Base-by-base conservation (phyloP, 129 eudicot species). In the Cynara cardunculus region DNA sequence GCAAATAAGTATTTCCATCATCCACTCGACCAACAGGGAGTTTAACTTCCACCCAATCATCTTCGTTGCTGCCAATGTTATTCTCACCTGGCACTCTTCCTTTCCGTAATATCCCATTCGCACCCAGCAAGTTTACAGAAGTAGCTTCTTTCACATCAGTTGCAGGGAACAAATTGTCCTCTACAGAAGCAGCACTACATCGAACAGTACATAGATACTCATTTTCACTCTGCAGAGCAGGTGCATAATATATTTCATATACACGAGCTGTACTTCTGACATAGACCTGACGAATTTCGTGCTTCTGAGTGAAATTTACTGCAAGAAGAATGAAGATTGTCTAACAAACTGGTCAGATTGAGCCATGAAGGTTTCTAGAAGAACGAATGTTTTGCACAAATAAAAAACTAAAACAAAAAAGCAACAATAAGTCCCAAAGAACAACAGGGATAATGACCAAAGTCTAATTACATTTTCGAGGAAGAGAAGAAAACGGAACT, bases 121-220 rank as follows among this genome's bases (percentile, higher is more conserved):
- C 73, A 41, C 27, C 77, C 28, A 70, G 85, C 2, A 44, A 61
- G 69, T 72, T 56, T 56, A 77, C 75, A 75, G 71, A 26, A 25
- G n/a, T 28, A 77, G 74, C 76, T 79, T 80, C 90, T 66, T 79
- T 89, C 77, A 69, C 37, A 65, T 78, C 86, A 78, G 68, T 66
- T 25, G 72, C 84, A 64, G 78, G 88, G 53, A 80, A 83, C 24
- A 80, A 22, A 78, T 81, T 86, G 37, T 84, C 94, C 69, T 80
- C 90, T 83, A 79, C 73, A 75, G 85, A 89, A 77, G 90, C 92
- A 83, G 87, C 49, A 68, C 94, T 86, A 65, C 99, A 95, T 26
- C 90, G 97, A 82, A 92, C 97, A 39, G 99, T 90, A 81, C 94
- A 95, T 10, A 95, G 90, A 83, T 95, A 95, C 82, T 92, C 99